A percentile compares a stretch with the other conserved stretches of the same genome.
phyloP scores from a whole-genome alignment of 805 yeast species.

The Pichia rugopelliculosa region DNA sequence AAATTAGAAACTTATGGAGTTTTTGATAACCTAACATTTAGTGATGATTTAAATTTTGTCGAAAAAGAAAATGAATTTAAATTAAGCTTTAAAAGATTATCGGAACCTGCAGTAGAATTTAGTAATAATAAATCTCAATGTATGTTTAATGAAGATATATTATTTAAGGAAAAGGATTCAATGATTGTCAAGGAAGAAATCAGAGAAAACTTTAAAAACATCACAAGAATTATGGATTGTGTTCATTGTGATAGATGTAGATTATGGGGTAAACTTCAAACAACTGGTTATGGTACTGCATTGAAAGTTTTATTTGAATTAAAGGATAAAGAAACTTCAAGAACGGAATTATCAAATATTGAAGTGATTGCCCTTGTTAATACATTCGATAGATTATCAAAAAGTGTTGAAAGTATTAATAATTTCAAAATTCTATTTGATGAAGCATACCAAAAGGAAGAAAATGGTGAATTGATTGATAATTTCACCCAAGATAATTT shows the following conservation, averaged over 20 bases:
- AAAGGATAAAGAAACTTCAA: conserved; percentile 36
- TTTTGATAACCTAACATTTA: conserved; percentile 22
- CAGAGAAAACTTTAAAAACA: conserved; percentile 77
- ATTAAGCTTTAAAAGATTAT: conserved; percentile 27
- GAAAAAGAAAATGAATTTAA: conserved; percentile 23
- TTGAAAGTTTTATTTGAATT: conserved; percentile 82
- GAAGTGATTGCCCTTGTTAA: conserved; percentile 88
- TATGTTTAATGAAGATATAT: conserved; percentile 38
- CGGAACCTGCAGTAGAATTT: conserved; percentile 23
- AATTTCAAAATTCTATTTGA: conserved; percentile 57
- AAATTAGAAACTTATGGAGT: conserved; percentile 37
- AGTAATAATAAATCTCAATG: conserved; percentile 18
- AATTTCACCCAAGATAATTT: neutral
- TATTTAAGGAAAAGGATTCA: conserved; percentile 39
- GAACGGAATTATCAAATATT: conserved; percentile 48
- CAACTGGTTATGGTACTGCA: conserved; percentile 96
- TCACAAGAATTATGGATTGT: conserved; percentile 92
- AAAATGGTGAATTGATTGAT: conserved; percentile 13
- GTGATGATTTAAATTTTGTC: conserved; percentile 23
- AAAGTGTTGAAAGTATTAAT: conserved; percentile 68
- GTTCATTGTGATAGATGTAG: conserved; percentile 98
- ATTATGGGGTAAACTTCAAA: conserved; percentile 96
- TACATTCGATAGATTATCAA: conserved; percentile 87
- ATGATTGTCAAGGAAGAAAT: conserved; percentile 76
- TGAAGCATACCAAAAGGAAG: conserved; percentile 23